Percentiles rank a stretch among this genome's conserved stretches.
These are phyloP conservation scores for Aspergillus avenaceus DNA, from an alignment of 495 filamentous ascomycete genomes.

Conservation along the genomic window DNA sequence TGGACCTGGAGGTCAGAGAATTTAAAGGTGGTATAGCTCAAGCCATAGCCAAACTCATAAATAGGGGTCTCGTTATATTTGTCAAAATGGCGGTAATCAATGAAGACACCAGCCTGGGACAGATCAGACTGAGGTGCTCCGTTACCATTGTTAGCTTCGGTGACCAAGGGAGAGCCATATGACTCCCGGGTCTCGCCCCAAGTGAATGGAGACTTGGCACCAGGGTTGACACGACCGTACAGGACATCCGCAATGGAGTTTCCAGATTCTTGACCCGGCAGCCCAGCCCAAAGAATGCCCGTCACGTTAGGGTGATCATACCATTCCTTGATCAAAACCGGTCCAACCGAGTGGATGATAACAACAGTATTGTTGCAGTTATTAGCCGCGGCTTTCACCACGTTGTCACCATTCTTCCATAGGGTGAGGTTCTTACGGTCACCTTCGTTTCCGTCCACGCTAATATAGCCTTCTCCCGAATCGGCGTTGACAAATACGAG, in stretches of 20 bases:
- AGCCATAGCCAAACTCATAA: slow-evolving; percentile 88
- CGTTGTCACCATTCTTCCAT: slow-evolving; percentile 74
- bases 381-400: slow-evolving; percentile 73
- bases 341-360: slow-evolving; percentile 79
- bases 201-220: slow-evolving; percentile 84
- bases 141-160: slow-evolving; percentile 66
- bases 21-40: slow-evolving; percentile 83
- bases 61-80: slow-evolving; percentile 66
- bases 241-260: slow-evolving; percentile 89
- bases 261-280: slow-evolving; percentile 89
- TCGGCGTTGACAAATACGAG: slow-evolving; percentile 90
- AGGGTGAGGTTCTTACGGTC: slow-evolving; percentile 92
- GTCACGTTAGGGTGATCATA: slow-evolving; percentile 87
- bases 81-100: slow-evolving; percentile 93
- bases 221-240: slow-evolving; percentile 84
- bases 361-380: slow-evolving; percentile 89
- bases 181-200: slow-evolving; percentile 69
- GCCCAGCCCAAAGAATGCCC: slow-evolving; percentile 88
- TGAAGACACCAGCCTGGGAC: slow-evolving; percentile 81
- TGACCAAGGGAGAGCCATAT: slow-evolving; percentile 74
- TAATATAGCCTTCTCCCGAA: slow-evolving; percentile 83
- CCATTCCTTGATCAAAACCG: slow-evolving; percentile 74
- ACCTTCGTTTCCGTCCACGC: slow-evolving; percentile 77
- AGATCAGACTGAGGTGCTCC: slow-evolving; percentile 76
- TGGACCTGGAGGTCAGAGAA: slow-evolving; percentile 71